A percentile compares a stretch with the other conserved stretches of the same genome.
Evolutionary conservation across 106 monocot genomes (phyloP).

Genomic region (Dendrobium nobile): DNA sequence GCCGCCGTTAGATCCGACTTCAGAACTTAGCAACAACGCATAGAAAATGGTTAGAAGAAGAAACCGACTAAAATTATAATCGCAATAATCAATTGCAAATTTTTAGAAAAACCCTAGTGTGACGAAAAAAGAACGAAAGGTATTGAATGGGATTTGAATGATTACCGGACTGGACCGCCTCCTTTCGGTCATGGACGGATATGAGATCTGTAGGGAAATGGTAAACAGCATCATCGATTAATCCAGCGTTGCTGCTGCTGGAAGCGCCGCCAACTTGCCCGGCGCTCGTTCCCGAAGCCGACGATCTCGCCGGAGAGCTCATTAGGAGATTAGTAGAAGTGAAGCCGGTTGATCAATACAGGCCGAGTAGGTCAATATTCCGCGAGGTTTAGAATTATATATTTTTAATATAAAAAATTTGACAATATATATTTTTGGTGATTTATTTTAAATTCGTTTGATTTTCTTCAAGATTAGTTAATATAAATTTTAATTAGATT

Average conservation of each 20-base stretch:
- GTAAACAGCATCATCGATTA: constrained; percentile 38
- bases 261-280: constrained; percentile 41
- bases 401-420: no score
- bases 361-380: no score
- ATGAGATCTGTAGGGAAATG: constrained; percentile 54
- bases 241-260: constrained; percentile 24
- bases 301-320: constrained; percentile 92
- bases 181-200: constrained; percentile 66
- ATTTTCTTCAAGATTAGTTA: no score
- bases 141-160: neutral
- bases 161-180: constrained; percentile 68
- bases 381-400: no score
- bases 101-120: neutral
- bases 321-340: constrained; percentile 12
- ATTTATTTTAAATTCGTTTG: no score
- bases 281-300: constrained; percentile 62
- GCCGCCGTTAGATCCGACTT: constrained; percentile 65
- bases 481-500: no score
- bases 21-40: constrained; percentile 37
- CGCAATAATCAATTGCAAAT: neutral
- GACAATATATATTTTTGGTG: no score
- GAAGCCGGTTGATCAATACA: no score
- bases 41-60: neutral
- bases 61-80: neutral
- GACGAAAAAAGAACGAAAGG: neutral